Evolutionary conservation across 2,329 filamentous ascomycete genomes (phyloP), one percentile per base, ranked within the genome.

Genomic region (Fusarium begoniae): DNA sequence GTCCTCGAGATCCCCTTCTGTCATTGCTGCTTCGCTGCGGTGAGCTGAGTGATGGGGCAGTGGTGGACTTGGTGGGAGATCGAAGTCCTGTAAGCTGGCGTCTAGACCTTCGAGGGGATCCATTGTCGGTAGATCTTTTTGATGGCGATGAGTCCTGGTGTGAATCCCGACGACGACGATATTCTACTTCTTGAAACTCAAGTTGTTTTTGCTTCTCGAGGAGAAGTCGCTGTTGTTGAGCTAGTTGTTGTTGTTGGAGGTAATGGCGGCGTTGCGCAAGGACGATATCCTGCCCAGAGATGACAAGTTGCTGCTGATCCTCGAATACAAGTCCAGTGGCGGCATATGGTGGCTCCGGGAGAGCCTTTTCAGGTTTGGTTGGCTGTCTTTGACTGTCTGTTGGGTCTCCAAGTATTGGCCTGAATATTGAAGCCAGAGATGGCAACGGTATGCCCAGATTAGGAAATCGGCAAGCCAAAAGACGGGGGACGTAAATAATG

Each of bases 1-100:
- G 47, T 83, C 86, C 83, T 85, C 85, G 81, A 79, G 80, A 71
- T 76, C 76, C 73, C 76, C 77, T 69, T 82, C 80, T 73, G 82
- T 82, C 70, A 76, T 79, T 60, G 81, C 78, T 65, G 79, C 69
- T 69, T 81, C 81, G 82, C 81, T 82, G 76, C 75, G 80, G 57
- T 75, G 78, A 48, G 75, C 77, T 70, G 81, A 82, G 71, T 80
- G 81, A 48, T 75, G 80, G 61, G 78, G 79, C 56, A 78, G 78
- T 65, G 78, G 80, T 57, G 81, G 81, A 72, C 81, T 84, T 80
- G 82, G 84, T 79, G 85, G 86, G 77, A 83, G 85, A 78, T 86
- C 87, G 86, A 87, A 87, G 77, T 88, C 88, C 83, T 84, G 86
- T 79, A 88, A 84, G 68, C 87, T 89, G 77, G 80, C 86, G 84